Evolutionary conservation across 768 basidiomycete genomes (phyloP), one percentile per base, ranked within the genome.

Genomic region (Coprinopsis sp.): DNA sequence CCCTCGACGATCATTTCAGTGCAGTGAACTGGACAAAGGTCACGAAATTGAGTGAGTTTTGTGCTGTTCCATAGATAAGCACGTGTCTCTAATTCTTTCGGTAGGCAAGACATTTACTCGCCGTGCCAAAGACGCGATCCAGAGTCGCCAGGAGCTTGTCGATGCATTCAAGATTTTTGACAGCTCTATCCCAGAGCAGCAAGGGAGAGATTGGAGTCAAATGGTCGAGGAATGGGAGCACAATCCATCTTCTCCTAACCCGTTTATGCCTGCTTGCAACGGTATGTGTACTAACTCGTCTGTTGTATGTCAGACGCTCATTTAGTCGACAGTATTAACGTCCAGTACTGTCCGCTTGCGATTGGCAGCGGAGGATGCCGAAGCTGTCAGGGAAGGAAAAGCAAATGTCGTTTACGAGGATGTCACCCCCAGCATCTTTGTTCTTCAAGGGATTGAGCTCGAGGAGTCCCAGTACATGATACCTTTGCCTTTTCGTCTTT

Each of bases 401-500:
- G 33, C 19, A 24, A 28, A 1, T 0, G 10, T 44, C 18, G 16
- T 61, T 6, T 56, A 58, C 33, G 33, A 41, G 13, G 44, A 55
- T 25, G 33, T 58, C 0, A 37, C 56, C 0, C 59, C 64, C 3
- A 58, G 57, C 24, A 37, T 54, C 8, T 51, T 71, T 13, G 54
- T 69, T 30, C 49, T 47, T 0, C 53, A 52, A 21, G 67, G 62
- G 4, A 37, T 69, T 1, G 62, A 69, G 24, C 22, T 70, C 6
- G 65, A 71, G 45, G 62, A 63, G 10, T 51, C 49, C 24, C 65
- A 69, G 66, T 68, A 40, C 21, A 63, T 60, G 8, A n/a, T 45
- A 18, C 41, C n/a, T n/a, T n/a, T n/a, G 11, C 27, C 13, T 27
- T 33, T 16, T 33, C n/a, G n/a, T n/a, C n/a, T 13, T 5, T 8